These are phyloP conservation scores for Amanita pallidorosea DNA, from an alignment of 768 basidiomycete species.

Conservation along the genomic window DNA sequence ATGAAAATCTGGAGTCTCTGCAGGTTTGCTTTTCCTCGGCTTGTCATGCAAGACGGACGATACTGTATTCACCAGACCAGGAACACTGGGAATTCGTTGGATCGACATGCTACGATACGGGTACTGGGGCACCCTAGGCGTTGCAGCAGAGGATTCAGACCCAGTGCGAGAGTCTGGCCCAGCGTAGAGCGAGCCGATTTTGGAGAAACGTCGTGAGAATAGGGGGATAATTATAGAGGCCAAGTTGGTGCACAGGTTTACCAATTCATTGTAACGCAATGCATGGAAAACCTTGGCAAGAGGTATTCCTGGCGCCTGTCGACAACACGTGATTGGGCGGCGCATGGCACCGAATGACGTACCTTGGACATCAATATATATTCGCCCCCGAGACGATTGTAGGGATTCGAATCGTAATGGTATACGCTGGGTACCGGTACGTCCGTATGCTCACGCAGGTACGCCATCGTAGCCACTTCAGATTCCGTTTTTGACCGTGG, in stretches of 20 bases:
- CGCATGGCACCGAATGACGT: slow-evolving; percentile 11
- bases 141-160: slow-evolving; percentile 21
- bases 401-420: slow-evolving; percentile 74
- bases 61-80: slow-evolving; percentile 17
- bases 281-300: slow-evolving; percentile 63
- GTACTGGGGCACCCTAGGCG: slow-evolving; percentile 32
- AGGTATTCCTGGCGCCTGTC: slow-evolving; percentile 64
- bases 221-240: slow-evolving; percentile 60
- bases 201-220: slow-evolving; percentile 66
- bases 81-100: slow-evolving; percentile 13
- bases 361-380: slow-evolving; percentile 86
- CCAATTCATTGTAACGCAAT: slow-evolving; percentile 53
- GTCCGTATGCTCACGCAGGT: slow-evolving; percentile 56
- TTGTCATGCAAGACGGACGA: slow-evolving; percentile 11
- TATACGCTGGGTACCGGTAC: slow-evolving; percentile 71
- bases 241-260: slow-evolving; percentile 55
- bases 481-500: slow-evolving; percentile 80
- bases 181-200: slow-evolving; percentile 67
- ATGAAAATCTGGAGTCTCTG: slow-evolving; percentile 29
- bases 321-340: slow-evolving; percentile 7
- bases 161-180: slow-evolving; percentile 28
- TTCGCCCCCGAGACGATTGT: slow-evolving; percentile 76
- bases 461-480: slow-evolving; percentile 80
- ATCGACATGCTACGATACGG: slow-evolving; percentile 30
- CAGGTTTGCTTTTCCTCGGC: slow-evolving; percentile 11